A percentile compares a stretch with the other conserved stretches of the same genome.
Conservation (phyloP, 2,329 filamentous ascomycete genomes). For the Thielaviopsis populi region DNA sequence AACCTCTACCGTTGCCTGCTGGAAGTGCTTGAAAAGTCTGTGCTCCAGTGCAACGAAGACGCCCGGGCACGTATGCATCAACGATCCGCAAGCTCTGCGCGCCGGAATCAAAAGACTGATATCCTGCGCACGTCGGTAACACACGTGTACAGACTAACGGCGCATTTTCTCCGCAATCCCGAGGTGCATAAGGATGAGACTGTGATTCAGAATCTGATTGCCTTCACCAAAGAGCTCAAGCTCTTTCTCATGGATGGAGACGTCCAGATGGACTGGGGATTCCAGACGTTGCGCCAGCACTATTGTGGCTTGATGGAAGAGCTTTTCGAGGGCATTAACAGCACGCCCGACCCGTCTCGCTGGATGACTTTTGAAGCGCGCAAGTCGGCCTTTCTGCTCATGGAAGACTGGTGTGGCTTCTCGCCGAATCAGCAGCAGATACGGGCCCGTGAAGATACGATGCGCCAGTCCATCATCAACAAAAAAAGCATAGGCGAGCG, state of each 20-base stretch:
- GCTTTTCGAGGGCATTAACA: slow-evolving; percentile 79
- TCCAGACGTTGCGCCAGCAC: slow-evolving; percentile 78
- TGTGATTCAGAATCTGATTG: slow-evolving; percentile 75
- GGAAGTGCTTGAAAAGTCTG: slow-evolving; percentile 77
- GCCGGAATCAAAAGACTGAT: slow-evolving; percentile 71
- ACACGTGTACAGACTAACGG: slow-evolving; percentile 87
- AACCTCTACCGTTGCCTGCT: slow-evolving; percentile 84
- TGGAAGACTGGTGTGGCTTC: slow-evolving; percentile 99
- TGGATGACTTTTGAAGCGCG: slow-evolving; percentile 98
- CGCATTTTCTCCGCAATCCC: slow-evolving; percentile 67
- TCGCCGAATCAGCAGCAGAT: slow-evolving; percentile 81
- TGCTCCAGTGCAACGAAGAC: slow-evolving; percentile 75
- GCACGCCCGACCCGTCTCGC: slow-evolving; percentile 65
- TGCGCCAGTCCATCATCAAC: slow-evolving; percentile 71
- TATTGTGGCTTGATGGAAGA: slow-evolving; percentile 92
- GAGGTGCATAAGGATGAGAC: slow-evolving; percentile 77
- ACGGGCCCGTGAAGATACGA: slow-evolving; percentile 65
- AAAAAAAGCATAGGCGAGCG: slow-evolving; percentile 63
- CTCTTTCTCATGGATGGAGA: slow-evolving; percentile 90
- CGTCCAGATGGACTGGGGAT: slow-evolving; percentile 87
- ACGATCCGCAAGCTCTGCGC: slow-evolving; percentile 66
- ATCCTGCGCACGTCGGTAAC: slow-evolving; percentile 85
- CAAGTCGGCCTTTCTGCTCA: slow-evolving; percentile 86
- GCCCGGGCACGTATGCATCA: slow-evolving; percentile 77
- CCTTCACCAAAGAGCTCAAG: slow-evolving; percentile 82